Percentiles rank a stretch among this genome's conserved stretches.
These are phyloP conservation scores for Yamagishiella unicocca DNA, from an alignment of 139 green algal species.

Conservation along the genomic window DNA sequence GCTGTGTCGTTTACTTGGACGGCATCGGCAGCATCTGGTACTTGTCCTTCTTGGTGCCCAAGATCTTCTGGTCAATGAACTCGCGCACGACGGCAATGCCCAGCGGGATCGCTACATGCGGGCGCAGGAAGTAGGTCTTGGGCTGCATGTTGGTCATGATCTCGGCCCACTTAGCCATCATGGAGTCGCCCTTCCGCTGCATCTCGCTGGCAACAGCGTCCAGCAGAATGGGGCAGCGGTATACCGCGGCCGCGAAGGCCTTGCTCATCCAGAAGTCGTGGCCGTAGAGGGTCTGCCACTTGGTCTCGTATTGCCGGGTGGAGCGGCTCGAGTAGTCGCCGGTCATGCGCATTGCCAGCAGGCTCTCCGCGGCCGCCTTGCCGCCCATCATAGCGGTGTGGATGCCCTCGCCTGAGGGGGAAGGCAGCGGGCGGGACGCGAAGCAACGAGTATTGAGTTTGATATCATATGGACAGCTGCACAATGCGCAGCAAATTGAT, in stretches of 20 bases:
- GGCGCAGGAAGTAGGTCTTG: slow-evolving; percentile 94
- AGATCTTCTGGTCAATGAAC: slow-evolving; percentile 86
- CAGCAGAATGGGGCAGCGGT: slow-evolving; percentile 78
- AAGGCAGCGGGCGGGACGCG: background rate
- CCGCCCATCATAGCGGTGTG: slow-evolving; percentile 96
- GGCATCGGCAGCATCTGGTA: slow-evolving; percentile 42
- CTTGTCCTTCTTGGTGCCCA: slow-evolving; percentile 64
- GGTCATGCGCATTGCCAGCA: slow-evolving; percentile 79
- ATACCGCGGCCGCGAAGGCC: slow-evolving; percentile 66
- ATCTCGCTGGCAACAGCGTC: slow-evolving; percentile 90
- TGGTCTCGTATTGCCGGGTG: slow-evolving; percentile 75
- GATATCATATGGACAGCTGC: no score
- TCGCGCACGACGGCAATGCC: slow-evolving; percentile 88
- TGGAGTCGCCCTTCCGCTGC: slow-evolving; percentile 84
- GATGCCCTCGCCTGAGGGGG: slow-evolving; percentile 82
- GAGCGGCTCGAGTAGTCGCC: slow-evolving; percentile 80
- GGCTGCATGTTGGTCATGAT: slow-evolving; percentile 94
- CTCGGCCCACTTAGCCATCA: slow-evolving; percentile 88
- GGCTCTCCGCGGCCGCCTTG: slow-evolving; percentile 85
- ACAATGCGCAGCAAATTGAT: no score
- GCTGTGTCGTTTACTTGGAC: slow-evolving; percentile 28
- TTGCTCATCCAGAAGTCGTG: slow-evolving; percentile 87
- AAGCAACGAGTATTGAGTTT: background rate
- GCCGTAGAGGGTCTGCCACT: slow-evolving; percentile 80
- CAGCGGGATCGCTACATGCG: slow-evolving; percentile 85